Evolutionary conservation across 306 rosid genomes (phyloP).

Genomic region (Castanospermum australe): DNA sequence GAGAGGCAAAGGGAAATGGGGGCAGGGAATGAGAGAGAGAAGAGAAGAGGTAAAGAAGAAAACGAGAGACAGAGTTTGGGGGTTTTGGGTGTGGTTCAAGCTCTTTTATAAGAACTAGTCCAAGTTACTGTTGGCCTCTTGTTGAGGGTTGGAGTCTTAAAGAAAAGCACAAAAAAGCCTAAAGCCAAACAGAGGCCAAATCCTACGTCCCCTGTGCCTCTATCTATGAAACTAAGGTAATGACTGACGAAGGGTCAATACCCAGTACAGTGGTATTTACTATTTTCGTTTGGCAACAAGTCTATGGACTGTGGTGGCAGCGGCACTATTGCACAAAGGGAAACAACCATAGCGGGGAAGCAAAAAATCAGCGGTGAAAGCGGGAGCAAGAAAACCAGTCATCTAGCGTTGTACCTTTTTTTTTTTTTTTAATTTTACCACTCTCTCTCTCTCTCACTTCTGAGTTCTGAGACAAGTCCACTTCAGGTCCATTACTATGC

Average conservation of each 20-base stretch:
- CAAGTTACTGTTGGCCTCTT: constrained; percentile 39
- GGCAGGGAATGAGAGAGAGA: not conserved
- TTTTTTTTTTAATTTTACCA: not conserved
- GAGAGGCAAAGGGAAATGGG: not conserved
- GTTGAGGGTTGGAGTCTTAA: constrained; percentile 31
- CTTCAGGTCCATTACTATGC: not conserved
- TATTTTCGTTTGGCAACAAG: not conserved
- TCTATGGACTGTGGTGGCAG: not conserved
- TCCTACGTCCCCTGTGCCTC: not conserved
- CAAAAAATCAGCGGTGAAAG: constrained; percentile 32
- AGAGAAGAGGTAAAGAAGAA: not conserved
- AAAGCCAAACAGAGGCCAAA: constrained; percentile 27
- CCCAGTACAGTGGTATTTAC: not conserved
- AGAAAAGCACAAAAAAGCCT: constrained; percentile 19
- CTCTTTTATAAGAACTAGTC: constrained; percentile 43
- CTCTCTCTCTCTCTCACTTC: too few relatives aligned
- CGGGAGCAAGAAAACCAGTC: constrained; percentile 24
- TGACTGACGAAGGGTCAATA: not conserved
- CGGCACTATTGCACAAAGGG: not conserved
- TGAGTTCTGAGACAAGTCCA: not conserved
- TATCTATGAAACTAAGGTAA: not conserved
- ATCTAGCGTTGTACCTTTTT: not conserved
- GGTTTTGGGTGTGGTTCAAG: constrained; percentile 34
- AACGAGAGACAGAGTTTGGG: constrained; percentile 20
- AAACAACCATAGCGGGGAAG: not conserved